phyloP scores from a whole-genome alignment of 2,329 filamentous ascomycete genomes.

The Penicillium sp. region DNA sequence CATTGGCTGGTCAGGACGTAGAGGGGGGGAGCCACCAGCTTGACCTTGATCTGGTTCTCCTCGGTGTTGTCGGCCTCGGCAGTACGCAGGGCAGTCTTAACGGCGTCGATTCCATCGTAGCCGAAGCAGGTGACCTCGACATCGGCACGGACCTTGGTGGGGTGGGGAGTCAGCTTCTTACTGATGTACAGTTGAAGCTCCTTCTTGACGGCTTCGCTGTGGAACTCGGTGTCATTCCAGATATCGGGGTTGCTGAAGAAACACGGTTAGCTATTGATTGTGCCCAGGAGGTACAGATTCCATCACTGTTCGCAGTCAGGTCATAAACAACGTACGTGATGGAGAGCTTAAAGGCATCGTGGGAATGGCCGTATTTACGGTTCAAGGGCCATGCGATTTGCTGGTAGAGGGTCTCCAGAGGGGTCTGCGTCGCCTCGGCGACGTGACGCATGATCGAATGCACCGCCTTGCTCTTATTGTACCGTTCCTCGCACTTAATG shows the following conservation, averaged over 20 bases:
- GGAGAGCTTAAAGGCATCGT: conserved; percentile 98
- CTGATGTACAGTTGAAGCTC: conserved; percentile 94
- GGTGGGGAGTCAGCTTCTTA: conserved; percentile 95
- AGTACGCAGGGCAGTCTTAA: conserved; percentile 88
- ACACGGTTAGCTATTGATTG: conserved; percentile 10
- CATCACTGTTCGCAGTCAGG: neutral
- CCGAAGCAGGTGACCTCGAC: conserved; percentile 95
- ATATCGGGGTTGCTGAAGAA: conserved; percentile 80
- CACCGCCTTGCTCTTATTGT: conserved; percentile 99
- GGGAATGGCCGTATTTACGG: conserved; percentile 94
- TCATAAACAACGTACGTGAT: conserved; percentile 73
- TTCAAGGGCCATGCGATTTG: conserved; percentile 95
- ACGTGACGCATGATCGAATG: conserved; percentile 99
- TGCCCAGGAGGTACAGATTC: neutral
- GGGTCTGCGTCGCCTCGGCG: conserved; percentile 90
- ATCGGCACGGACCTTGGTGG: conserved; percentile 98
- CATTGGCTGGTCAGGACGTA: conserved; percentile 97
- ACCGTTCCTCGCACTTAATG: conserved; percentile 96
- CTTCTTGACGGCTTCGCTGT: conserved; percentile 80
- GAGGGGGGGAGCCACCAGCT: conserved; percentile 94
- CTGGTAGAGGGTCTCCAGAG: conserved; percentile 95
- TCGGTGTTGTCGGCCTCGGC: conserved; percentile 91
- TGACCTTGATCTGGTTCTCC: conserved; percentile 95
- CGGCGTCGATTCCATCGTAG: conserved; percentile 97
- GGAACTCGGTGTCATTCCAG: conserved; percentile 91